phyloP scores from a whole-genome alignment of 768 basidiomycete species.

The Phlebiopsis flavidoalba region DNA sequence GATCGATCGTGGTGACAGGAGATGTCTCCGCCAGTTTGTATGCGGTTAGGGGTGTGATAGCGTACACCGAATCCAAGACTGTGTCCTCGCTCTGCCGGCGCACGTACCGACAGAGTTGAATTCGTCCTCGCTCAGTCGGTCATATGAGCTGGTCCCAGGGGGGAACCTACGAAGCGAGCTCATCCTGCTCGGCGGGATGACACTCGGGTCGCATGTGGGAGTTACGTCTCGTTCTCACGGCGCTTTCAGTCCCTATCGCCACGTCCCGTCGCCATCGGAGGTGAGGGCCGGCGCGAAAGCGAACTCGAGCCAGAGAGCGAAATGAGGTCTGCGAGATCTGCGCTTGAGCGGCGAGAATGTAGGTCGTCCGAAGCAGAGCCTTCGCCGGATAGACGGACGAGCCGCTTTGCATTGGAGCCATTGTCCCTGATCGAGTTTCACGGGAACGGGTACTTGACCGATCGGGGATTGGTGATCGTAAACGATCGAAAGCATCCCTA shows the following conservation, averaged over 20 bases:
- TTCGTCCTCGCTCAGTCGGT: conserved; percentile 71
- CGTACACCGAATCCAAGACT: conserved; percentile 42
- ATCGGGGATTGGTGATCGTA: conserved; percentile 46
- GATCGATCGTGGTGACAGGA: conserved; percentile 70
- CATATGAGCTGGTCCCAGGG: conserved; percentile 72
- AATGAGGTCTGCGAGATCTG: conserved; percentile 63
- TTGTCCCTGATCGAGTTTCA: conserved; percentile 66
- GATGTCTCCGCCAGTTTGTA: conserved; percentile 42
- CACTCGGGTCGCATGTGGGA: conserved; percentile 73
- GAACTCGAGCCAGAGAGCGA: conserved; percentile 41
- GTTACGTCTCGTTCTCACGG: conserved; percentile 60
- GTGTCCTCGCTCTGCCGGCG: conserved; percentile 35
- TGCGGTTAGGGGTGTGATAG: conserved; percentile 35
- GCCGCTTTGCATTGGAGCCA: conserved; percentile 46
- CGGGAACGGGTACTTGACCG: conserved; percentile 45
- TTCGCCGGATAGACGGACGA: conserved; percentile 33
- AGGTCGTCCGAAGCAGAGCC: conserved; percentile 71
- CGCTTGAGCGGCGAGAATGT: conserved; percentile 72
- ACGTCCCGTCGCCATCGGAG: conserved; percentile 48
- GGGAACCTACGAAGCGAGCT: conserved; percentile 51
- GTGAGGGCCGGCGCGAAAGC: conserved; percentile 39
- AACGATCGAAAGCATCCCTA: conserved; percentile 79
- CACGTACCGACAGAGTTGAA: conserved; percentile 38
- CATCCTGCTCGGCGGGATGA: conserved; percentile 64
- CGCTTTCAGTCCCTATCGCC: conserved; percentile 75